Conservation (phyloP, 768 basidiomycete species). For the Termitomyces sp. region DNA sequence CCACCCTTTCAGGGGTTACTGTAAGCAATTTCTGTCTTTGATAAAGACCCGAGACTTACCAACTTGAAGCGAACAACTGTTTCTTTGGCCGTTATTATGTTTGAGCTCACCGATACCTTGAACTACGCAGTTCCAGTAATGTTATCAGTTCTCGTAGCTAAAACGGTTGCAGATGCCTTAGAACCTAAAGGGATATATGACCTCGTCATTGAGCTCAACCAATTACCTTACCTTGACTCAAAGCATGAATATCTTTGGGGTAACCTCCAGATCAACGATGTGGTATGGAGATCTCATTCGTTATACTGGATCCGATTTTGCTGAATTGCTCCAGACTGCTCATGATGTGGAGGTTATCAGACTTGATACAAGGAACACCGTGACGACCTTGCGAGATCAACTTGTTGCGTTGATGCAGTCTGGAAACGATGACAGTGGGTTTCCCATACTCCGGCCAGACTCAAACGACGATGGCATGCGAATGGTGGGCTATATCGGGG, state of each 20-base stretch:
- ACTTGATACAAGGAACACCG: constrained; percentile 70
- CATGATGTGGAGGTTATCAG: constrained; percentile 65
- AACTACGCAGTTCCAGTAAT: constrained; percentile 91
- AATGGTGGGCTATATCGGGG: constrained; percentile 87
- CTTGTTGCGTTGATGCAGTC: constrained; percentile 51
- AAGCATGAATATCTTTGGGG: constrained; percentile 93
- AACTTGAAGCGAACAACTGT: constrained; percentile 70
- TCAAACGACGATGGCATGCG: constrained; percentile 42
- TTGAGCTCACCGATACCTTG: constrained; percentile 90
- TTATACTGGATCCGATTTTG: not conserved
- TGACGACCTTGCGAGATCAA: constrained; percentile 66
- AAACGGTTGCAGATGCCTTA: constrained; percentile 82
- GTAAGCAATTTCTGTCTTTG: constrained; percentile 32
- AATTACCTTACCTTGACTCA: constrained; percentile 88
- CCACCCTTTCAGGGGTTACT: constrained; percentile 92
- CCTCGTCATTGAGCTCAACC: constrained; percentile 86
- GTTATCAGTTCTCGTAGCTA: constrained; percentile 83
- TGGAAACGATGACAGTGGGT: constrained; percentile 74
- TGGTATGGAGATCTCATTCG: constrained; percentile 43
- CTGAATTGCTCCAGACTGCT: constrained; percentile 43
- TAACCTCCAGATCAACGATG: constrained; percentile 64
- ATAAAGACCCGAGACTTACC: constrained; percentile 3
- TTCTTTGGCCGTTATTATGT: constrained; percentile 92
- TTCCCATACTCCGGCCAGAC: constrained; percentile 71
- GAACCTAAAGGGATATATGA: constrained; percentile 97